A percentile compares a stretch with the other conserved stretches of the same genome.
phyloP scores from a whole-genome alignment of 495 filamentous ascomycete species.

The Oleoguttula mirabilis region DNA sequence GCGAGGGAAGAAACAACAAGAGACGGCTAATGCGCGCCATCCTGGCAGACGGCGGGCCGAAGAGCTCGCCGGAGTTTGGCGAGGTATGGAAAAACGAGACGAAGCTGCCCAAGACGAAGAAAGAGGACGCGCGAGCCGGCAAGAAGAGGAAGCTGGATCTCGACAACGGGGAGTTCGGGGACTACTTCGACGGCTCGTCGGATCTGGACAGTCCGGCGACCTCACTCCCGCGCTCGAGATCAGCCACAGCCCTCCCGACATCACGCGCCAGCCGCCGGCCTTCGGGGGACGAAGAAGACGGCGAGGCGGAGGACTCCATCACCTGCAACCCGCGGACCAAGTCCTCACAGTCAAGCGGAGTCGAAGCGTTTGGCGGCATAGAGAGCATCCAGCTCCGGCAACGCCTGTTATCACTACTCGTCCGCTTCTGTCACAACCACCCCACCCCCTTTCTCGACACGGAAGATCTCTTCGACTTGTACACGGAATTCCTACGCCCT shows the following conservation, averaged over 20 bases:
- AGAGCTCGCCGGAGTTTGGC: conserved; percentile 41
- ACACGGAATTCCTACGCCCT: conserved; percentile 50
- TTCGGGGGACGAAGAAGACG: conserved; percentile 6
- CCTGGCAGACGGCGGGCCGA: conserved; percentile 46
- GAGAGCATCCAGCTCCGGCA: conserved; percentile 51
- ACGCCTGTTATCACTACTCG: conserved; percentile 42
- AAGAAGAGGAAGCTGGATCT: conserved; percentile 40
- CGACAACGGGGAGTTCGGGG: conserved; percentile 44
- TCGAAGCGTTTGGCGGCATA: conserved; percentile 38
- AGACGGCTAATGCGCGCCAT: conserved; percentile 44
- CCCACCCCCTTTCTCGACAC: conserved; percentile 36
- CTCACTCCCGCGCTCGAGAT: conserved; percentile 3
- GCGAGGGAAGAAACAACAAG: conserved; percentile 30
- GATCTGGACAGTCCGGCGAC: conserved; percentile 13
- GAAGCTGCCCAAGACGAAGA: conserved; percentile 30
- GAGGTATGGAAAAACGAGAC: conserved; percentile 52
- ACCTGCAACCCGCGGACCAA: neutral
- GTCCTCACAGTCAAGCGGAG: conserved; percentile 13
- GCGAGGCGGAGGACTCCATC: conserved; percentile 21
- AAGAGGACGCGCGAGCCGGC: conserved; percentile 24
- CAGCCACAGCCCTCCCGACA: conserved; percentile 1
- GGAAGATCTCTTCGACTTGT: conserved; percentile 53
- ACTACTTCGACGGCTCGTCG: conserved; percentile 41
- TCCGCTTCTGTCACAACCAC: conserved; percentile 6
- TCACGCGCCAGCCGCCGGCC: neutral